Evolutionary conservation across 768 basidiomycete species (phyloP).

Genomic region (Cyclocybe aegerita): DNA sequence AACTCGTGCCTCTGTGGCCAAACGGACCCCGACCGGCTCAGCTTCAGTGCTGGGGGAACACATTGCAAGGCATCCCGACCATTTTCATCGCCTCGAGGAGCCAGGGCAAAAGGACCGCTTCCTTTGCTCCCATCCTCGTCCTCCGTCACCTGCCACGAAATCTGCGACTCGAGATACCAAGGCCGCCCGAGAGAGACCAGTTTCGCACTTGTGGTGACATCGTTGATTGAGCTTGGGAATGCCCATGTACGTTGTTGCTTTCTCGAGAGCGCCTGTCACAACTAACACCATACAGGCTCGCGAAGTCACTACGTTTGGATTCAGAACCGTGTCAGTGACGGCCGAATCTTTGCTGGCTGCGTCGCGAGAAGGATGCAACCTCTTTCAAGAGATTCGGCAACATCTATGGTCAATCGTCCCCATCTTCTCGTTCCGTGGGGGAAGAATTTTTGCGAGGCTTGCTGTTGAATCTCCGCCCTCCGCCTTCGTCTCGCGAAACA

Average conservation of each 20-base stretch:
- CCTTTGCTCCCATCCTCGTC: slow-evolving; percentile 14
- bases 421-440: no score
- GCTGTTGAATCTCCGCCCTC: no score
- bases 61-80: slow-evolving; percentile 12
- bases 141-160: slow-evolving; percentile 12
- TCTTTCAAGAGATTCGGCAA: slow-evolving; percentile 15
- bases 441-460: no score
- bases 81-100: slow-evolving; percentile 19
- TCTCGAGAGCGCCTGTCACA: background rate
- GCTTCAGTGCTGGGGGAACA: slow-evolving; percentile 18
- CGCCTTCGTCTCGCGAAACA: no score
- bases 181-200: no score
- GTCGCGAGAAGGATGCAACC: slow-evolving; percentile 10
- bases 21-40: slow-evolving; percentile 10
- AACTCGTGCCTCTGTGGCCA: slow-evolving; percentile 1
- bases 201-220: slow-evolving; percentile 17
- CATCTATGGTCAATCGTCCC: slow-evolving; percentile 18
- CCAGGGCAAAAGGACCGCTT: slow-evolving; percentile 18
- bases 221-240: slow-evolving; percentile 23
- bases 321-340: slow-evolving; percentile 17
- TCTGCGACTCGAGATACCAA: background rate
- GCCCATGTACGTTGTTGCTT: slow-evolving; percentile 14
- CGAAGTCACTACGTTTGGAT: slow-evolving; percentile 15
- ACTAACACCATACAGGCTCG: slow-evolving; percentile 11
- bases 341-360: slow-evolving; percentile 13